Evolutionary conservation across 345 rosid genomes (phyloP), one percentile per base, ranked within the genome.

Genomic region (Noccaea bulbosa): DNA sequence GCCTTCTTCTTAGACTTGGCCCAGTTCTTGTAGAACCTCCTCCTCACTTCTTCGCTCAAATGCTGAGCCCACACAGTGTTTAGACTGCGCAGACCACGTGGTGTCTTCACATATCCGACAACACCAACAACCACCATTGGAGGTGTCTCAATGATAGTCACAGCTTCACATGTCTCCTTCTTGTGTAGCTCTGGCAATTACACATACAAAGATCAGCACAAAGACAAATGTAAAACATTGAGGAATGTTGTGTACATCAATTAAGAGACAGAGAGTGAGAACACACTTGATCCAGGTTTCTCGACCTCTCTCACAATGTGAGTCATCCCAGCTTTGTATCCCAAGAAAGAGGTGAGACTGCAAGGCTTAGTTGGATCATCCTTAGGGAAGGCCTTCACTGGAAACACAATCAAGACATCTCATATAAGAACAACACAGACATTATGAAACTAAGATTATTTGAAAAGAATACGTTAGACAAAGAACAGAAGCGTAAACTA

Each of bases 291-390:
- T 66, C 98, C 98, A 50, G 96, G 98, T 24, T 91, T 93, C 16
- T 91, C 98, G 0, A 93, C 98, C 5, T 93, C 97, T 74, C 98
- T 84, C 11, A 93, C 96, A 76, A 93, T 86, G 66, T 93, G 98
- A 20, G 96, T 93, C 96, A 93, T 93, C 34, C 98, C 97, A 67
- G 98, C 96, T 80, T 93, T 93, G 65, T 91, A 91, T 11, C 96
- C 97, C 77, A 91, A 35, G 56, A 93, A 93, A 10, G 98, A 88
- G 6, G 98, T 86, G 34, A 93, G 74, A 24, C 80, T 85, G 76
- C 96, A 91, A 5, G 89, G 88, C 76, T 91, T 93, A 7, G 74
- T 41, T 3, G 83, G 90, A 68, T 93, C 91, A 60, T 93, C 98
- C 65, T 82, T 88, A 24, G 96, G 97, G 68, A 93, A 93, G 11